Evolutionary conservation across 345 rosid species (phyloP), one percentile per base, ranked within the genome.

Genomic region (Gossypium longicalyx): DNA sequence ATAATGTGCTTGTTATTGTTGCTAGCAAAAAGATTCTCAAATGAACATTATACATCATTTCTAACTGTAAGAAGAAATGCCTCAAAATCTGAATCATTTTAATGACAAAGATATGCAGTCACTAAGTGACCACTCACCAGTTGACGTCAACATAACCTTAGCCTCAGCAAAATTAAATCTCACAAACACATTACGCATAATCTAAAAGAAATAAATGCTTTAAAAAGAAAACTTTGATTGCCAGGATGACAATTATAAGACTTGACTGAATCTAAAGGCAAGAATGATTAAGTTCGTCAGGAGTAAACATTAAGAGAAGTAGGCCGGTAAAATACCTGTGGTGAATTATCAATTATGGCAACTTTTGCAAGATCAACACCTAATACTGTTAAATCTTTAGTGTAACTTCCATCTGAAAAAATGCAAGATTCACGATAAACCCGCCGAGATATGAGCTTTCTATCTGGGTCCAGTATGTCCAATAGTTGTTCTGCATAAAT

Each of bases 311-410:
- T n/a, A 65, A 64, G 76, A 63, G 27, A 72, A 25, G 68, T 56
- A 47, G 62, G 68, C 45, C 76, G 59, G 74, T 59, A 45, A 74
- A 64, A 74, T 89, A 93, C 98, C 98, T 93, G 97, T 25, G 98
- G 98, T 62, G 91, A 91, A 84, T 93, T 93, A 83, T 93, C 98
- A 89, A 93, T 83, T 63, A 93, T 90, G 61, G 96, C 97, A 84
- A 93, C 90, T 83, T 93, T 91, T 74, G 98, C 94, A 67, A 91
- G 90, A 85, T 93, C 98, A 83, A 93, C 87, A 79, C 96, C 98
- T 83, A 93, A 85, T 76, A 93, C 86, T 77, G 91, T 89, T 88
- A 93, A 85, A 83, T 93, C 98, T 86, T 93, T 93, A 20, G 94
- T 93, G 88, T 93, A 91, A 77, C 87, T 89, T 82, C 96, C 98